Base-by-base conservation (phyloP, 768 basidiomycete genomes). In the Boletus tomentosulus region DNA sequence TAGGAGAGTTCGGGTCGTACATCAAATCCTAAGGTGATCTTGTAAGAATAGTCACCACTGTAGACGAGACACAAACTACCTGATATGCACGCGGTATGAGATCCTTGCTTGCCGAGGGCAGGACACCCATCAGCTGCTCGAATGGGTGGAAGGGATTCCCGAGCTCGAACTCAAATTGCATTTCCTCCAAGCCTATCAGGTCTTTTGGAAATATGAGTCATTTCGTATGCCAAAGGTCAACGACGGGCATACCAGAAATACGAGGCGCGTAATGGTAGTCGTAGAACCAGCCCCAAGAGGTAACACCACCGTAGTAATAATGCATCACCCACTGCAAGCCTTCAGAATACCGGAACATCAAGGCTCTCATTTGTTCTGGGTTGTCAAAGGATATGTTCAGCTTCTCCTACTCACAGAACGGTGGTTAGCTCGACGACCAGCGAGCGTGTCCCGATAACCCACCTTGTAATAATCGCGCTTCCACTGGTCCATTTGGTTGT, bases 211-310 rank as follows among this genome's bases (percentile, higher is more conserved):
- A 25, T 33, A 10, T 58, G 16, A 55, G 54, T 47, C 27, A 34
- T 48, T 53, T 12, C 35, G 25, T 12, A 3, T 5, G 22, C n/a
- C 8, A 42, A 9, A 33, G 27, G 24, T 33, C 34, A 9, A 42
- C 33, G 35, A 19, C 15, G 6, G 15, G 66, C 78, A 50, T 62
- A 95, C 96, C 96, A 19, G 93, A 92, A 51, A 98, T 98, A 28
- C 94, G 84, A 22, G 97, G 97, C 0, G 97, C 89, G 68, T 95
- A 99, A 67, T 99, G 96, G 68, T 98, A 98, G 69, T 95, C 76
- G 73, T 98, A 98, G 75, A 96, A 99, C 97, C 97, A 98, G 22
- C 91, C 82, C 97, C 97, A 99, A 15, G 92, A 95, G 6, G 93
- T 89, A 16, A 98, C 94, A 6, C 97, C 97, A 57, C 89, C 84